phyloP scores from a whole-genome alignment of 495 filamentous ascomycete genomes.

The Wilcoxina mikolae region DNA sequence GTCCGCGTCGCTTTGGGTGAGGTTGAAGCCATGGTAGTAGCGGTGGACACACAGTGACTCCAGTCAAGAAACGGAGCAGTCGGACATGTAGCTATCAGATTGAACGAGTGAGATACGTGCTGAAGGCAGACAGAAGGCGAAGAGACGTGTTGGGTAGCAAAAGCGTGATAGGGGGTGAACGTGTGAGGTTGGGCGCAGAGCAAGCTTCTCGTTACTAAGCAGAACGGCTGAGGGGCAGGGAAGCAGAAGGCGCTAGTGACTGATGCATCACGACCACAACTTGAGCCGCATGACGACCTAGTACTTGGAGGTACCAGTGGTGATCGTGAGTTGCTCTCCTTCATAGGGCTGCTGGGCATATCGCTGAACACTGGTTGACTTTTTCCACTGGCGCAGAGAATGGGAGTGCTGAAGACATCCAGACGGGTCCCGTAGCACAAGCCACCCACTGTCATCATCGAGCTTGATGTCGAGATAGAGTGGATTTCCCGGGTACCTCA shows the following conservation, averaged over 20 bases:
- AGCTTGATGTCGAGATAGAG: too few species aligned
- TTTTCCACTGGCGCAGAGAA: too few species aligned
- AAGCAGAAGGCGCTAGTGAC: slow-evolving; percentile 8
- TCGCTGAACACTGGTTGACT: too few species aligned
- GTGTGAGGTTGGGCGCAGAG: slow-evolving; percentile 4
- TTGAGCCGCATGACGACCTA: too few species aligned
- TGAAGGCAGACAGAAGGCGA: background rate
- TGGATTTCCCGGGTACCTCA: too few species aligned
- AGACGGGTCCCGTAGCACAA: too few species aligned
- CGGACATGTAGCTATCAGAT: slow-evolving; percentile 1
- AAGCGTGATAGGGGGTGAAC: slow-evolving; percentile 3
- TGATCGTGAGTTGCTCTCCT: too few species aligned
- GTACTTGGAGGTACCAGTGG: too few species aligned
- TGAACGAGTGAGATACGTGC: background rate
- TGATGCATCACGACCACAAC: too few species aligned
- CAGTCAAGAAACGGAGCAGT: background rate
- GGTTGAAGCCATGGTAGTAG: slow-evolving; percentile 2
- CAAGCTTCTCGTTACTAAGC: slow-evolving; percentile 3
- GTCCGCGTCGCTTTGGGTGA: slow-evolving; percentile 7
- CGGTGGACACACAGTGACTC: background rate
- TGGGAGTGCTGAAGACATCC: too few species aligned
- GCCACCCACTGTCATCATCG: too few species aligned
- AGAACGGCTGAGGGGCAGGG: slow-evolving; percentile 5
- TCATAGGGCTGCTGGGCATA: too few species aligned
- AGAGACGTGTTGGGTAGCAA: background rate